Evolutionary conservation across 768 basidiomycete genomes (phyloP).

Genomic region (Chiua virens): DNA sequence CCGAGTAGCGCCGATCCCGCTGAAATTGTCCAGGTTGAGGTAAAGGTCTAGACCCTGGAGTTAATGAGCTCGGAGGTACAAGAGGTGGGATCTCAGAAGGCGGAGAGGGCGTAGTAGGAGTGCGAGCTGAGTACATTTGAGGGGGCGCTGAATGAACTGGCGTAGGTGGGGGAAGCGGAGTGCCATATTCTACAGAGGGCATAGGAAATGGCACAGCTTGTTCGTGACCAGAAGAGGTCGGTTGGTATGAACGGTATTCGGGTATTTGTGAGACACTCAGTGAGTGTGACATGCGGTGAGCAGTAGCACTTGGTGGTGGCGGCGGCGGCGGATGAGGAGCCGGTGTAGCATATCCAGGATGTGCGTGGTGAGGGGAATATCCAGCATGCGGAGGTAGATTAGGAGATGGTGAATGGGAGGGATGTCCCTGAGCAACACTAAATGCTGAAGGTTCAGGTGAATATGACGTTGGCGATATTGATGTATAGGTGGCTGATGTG

Average conservation of each 20-base stretch:
- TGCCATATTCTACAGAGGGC: conserved; percentile 25
- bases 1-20: conserved; percentile 31
- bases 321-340: conserved; percentile 9
- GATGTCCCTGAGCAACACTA: conserved; percentile 41
- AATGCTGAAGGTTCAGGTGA: conserved; percentile 32
- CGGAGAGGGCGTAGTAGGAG: conserved; percentile 24
- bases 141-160: conserved; percentile 25
- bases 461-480: conserved; percentile 36
- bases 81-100: conserved; percentile 18
- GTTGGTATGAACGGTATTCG: conserved; percentile 25
- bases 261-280: conserved; percentile 27
- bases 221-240: conserved; percentile 16
- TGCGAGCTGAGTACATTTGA: conserved; percentile 21
- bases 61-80: conserved; percentile 1
- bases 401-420: conserved; percentile 29
- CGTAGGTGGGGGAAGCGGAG: conserved; percentile 20
- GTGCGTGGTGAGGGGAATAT: conserved; percentile 20
- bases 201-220: conserved; percentile 24
- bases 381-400: conserved; percentile 14
- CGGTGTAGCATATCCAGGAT: conserved; percentile 13
- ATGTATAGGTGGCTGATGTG: conserved; percentile 37
- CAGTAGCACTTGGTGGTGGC: conserved; percentile 10
- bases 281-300: conserved; percentile 29
- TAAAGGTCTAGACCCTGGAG: conserved; percentile 29
- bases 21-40: conserved; percentile 33